A percentile compares a stretch with the other conserved stretches of the same genome.
Evolutionary conservation across 2,329 filamentous ascomycete genomes (phyloP).

Genomic region (Exophiala spinifera): DNA sequence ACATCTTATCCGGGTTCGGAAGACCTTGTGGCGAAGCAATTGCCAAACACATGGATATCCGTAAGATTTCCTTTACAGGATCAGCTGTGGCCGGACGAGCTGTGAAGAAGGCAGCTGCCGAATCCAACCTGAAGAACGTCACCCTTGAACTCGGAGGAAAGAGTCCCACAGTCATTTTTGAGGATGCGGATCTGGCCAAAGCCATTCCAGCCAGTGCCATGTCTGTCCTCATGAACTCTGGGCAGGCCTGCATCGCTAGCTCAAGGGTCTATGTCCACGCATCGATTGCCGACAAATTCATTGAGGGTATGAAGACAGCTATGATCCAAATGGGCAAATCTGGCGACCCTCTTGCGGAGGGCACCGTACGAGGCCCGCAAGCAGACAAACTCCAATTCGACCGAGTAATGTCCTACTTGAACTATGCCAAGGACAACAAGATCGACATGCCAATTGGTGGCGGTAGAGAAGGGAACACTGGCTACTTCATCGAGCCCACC

Average conservation of each 20-base stretch:
- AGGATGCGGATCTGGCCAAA: slow-evolving; percentile 36
- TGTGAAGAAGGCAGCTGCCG: slow-evolving; percentile 33
- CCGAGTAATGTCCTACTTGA: slow-evolving; percentile 55
- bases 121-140: slow-evolving; percentile 38
- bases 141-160: slow-evolving; percentile 40
- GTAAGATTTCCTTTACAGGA: slow-evolving; percentile 37
- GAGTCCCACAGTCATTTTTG: slow-evolving; percentile 36
- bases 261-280: slow-evolving; percentile 59
- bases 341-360: slow-evolving; percentile 39
- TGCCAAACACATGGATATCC: slow-evolving; percentile 31
- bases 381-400: slow-evolving; percentile 66
- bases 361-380: slow-evolving; percentile 57
- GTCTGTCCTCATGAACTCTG: slow-evolving; percentile 58
- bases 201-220: slow-evolving; percentile 48
- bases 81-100: slow-evolving; percentile 33
- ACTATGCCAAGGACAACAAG: slow-evolving; percentile 54
- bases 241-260: slow-evolving; percentile 54
- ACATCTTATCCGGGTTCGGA: slow-evolving; percentile 55
- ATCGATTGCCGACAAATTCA: slow-evolving; percentile 50
- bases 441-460: slow-evolving; percentile 54
- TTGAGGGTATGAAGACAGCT: slow-evolving; percentile 48
- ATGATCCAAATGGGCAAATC: slow-evolving; percentile 30
- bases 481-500: slow-evolving; percentile 59
- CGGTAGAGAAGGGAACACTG: slow-evolving; percentile 42
- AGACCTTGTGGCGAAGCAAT: slow-evolving; percentile 59